phyloP scores from a whole-genome alignment of 192 early-diverging fungal species.

The Chytriomyces hyalinus region DNA sequence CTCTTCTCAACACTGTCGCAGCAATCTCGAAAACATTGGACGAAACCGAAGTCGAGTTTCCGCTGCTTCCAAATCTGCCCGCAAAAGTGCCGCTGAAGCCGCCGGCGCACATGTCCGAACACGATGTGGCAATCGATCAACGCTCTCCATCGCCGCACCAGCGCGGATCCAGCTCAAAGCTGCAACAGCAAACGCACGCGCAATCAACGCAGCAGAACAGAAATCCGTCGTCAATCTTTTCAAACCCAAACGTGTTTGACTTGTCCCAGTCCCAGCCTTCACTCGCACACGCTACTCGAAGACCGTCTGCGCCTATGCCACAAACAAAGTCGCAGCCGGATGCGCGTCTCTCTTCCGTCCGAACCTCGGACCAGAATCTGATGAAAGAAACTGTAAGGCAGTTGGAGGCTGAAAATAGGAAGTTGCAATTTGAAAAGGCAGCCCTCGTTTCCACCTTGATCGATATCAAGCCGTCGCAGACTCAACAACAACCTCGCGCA shows the following conservation, averaged over 20 bases:
- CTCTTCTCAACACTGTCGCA: constrained; percentile 17
- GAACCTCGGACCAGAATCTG: background rate
- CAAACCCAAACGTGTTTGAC: constrained; percentile 16
- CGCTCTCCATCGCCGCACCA: too few relatives aligned
- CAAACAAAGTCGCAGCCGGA: background rate
- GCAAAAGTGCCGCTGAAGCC: background rate
- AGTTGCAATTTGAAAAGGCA: constrained; percentile 25
- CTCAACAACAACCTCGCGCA: background rate
- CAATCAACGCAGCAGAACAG: background rate
- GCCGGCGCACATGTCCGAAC: background rate
- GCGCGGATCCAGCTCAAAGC: too few relatives aligned
- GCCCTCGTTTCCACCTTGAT: constrained; percentile 20
- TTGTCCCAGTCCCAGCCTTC: background rate
- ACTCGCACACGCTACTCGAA: background rate
- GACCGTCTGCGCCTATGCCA: background rate
- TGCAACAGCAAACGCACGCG: background rate
- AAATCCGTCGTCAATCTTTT: constrained; percentile 13
- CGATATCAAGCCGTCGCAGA: constrained; percentile 17
- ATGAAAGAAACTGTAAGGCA: constrained; percentile 13
- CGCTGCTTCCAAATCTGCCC: background rate
- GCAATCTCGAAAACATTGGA: constrained; percentile 19
- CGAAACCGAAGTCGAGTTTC: background rate
- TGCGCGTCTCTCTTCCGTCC: too few relatives aligned
- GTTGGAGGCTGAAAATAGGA: constrained; percentile 8
- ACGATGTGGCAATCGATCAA: background rate